phyloP scores from a whole-genome alignment of 495 filamentous ascomycete genomes.

The Cetradonia linearis region DNA sequence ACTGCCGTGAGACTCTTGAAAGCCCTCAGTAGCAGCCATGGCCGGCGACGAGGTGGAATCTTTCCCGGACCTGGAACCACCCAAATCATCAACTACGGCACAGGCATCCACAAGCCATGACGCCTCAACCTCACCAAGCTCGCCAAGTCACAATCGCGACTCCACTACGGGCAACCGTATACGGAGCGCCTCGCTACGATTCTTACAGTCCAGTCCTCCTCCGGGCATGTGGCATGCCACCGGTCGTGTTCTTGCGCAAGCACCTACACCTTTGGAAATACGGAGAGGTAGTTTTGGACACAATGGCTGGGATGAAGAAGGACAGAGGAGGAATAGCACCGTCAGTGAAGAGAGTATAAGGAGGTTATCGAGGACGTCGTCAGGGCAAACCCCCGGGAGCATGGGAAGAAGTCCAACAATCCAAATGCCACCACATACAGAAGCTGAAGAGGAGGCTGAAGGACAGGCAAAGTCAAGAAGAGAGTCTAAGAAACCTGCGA shows the following conservation, averaged over 20 bases:
- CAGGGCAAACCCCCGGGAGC: constrained; percentile 21
- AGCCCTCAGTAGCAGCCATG: not conserved
- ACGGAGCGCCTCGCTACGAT: constrained; percentile 36
- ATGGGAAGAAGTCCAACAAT: constrained; percentile 19
- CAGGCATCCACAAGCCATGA: not conserved
- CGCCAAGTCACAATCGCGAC: constrained; percentile 11
- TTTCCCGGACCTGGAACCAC: not conserved
- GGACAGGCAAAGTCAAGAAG: not conserved
- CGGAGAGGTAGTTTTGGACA: constrained; percentile 32
- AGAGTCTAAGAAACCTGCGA: constrained; percentile 3
- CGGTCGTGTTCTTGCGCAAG: constrained; percentile 31
- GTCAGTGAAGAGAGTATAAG: constrained; percentile 24
- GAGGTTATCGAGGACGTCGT: constrained; percentile 21
- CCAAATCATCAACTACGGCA: not conserved
- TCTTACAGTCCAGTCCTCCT: constrained; percentile 40
- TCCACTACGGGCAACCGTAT: constrained; percentile 25
- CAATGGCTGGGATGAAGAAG: constrained; percentile 33
- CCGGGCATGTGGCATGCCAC: constrained; percentile 46
- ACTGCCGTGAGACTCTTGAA: not conserved
- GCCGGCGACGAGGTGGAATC: constrained; percentile 1
- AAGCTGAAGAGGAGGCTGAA: constrained; percentile 19
- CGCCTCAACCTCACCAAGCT: not conserved
- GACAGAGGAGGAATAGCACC: constrained; percentile 26
- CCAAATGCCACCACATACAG: constrained; percentile 18
- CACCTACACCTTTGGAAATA: constrained; percentile 36